These are phyloP conservation scores for Fusarium dlaminii DNA, from an alignment of 2,329 filamentous ascomycete genomes.

Conservation along the genomic window DNA sequence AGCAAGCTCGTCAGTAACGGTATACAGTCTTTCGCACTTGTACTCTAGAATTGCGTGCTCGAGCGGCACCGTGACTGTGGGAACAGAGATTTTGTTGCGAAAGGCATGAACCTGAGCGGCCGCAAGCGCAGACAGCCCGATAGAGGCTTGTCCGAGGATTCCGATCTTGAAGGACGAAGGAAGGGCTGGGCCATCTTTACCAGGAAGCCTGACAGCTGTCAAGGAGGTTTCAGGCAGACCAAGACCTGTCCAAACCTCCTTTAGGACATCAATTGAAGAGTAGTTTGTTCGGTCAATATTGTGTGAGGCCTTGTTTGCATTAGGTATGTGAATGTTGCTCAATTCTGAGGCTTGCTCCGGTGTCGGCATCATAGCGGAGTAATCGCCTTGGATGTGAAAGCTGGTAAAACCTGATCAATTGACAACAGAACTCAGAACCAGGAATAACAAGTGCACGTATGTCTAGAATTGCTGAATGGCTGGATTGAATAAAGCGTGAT, in stretches of 20 bases:
- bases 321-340: not conserved
- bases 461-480: not conserved
- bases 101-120: constrained; percentile 57
- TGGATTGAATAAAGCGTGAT: not conserved
- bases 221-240: constrained; percentile 16
- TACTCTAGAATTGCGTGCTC: constrained; percentile 62
- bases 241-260: constrained; percentile 29
- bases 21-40: constrained; percentile 61
- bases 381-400: not conserved
- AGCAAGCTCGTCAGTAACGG: constrained; percentile 50
- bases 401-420: rapidly evolving
- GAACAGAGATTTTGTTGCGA: constrained; percentile 42
- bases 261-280: constrained; percentile 1
- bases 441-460: not conserved
- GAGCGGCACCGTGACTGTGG: constrained; percentile 53
- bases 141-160: constrained; percentile 61
- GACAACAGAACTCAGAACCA: rapidly evolving
- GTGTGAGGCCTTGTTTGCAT: no score
- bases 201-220: constrained; percentile 22
- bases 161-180: constrained; percentile 65
- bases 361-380: not conserved
- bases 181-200: constrained; percentile 38
- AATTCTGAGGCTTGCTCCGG: not conserved
- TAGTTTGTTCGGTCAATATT: not conserved
- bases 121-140: constrained; percentile 60